Evolutionary conservation across 192 early-diverging fungal species (phyloP).

Genomic region (Spizellomyces punctatus): DNA sequence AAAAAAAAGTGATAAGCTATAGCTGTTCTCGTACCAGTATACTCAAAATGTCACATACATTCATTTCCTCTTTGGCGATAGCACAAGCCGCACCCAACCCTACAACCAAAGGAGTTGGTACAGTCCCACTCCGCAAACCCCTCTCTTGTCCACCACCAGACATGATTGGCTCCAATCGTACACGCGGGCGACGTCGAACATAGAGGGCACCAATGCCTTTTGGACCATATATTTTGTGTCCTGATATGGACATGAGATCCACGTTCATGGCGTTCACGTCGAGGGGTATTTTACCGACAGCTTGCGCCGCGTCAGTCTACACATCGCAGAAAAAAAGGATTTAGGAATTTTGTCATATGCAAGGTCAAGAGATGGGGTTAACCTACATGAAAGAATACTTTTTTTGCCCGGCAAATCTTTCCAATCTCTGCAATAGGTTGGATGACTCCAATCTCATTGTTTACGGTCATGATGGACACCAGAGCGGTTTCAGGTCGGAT

Average conservation of each 20-base stretch:
- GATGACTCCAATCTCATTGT: constrained; percentile 98
- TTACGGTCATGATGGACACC: constrained; percentile 95
- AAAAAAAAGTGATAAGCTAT: constrained; percentile 11
- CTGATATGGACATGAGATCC: constrained; percentile 94
- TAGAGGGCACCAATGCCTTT: constrained; percentile 95
- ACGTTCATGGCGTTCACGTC: constrained; percentile 91
- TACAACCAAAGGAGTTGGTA: constrained; percentile 86
- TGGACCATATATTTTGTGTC: constrained; percentile 98
- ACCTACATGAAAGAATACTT: constrained; percentile 85
- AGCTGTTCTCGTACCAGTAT: neutral
- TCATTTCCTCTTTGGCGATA: constrained; percentile 78
- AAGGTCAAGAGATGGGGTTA: neutral
- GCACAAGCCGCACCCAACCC: constrained; percentile 89
- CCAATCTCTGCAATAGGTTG: constrained; percentile 94
- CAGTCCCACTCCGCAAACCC: constrained; percentile 91
- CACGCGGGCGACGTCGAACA: constrained; percentile 89
- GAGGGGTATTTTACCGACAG: constrained; percentile 91
- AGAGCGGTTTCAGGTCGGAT: constrained; percentile 89
- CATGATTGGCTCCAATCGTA: constrained; percentile 87
- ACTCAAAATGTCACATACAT: constrained; percentile 49
- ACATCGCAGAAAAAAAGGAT: neutral
- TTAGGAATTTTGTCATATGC: neutral
- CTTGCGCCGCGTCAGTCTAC: constrained; percentile 92
- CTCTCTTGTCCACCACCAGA: constrained; percentile 96
- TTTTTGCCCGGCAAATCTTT: constrained; percentile 77